Base-by-base conservation (phyloP, 208 protist species). In the Trypanosoma conorhini region DNA sequence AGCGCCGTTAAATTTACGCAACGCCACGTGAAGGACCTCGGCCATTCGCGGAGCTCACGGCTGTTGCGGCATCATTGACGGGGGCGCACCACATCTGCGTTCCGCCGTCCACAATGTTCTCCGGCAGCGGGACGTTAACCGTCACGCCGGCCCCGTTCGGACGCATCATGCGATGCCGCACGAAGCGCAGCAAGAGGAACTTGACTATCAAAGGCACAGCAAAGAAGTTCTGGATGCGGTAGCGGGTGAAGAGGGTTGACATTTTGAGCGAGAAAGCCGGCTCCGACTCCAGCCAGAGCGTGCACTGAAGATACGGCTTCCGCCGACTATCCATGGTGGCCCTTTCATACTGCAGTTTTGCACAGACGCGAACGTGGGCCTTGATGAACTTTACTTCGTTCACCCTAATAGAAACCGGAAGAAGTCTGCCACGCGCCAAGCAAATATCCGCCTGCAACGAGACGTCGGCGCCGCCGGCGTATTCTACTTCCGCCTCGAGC, bases 201-300 rank as follows among this genome's bases (percentile, higher is more conserved):
- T 94, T 92, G 17, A 76, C 59, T 30, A 91, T 64, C 22, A 87
- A 66, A 3, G 88, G 85, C 4, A 94, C 46, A 21, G 89, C 70
- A 60, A 96, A 94, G 51, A 85, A 91, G 59, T 94, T 80, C 33
- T 69, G 76, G 56, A 96, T 87, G 28, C 72, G 67, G 31, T 88
- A 81, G 17, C 74, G 84, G 50, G 80, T 91, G 22, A 94, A 65
- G 17, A 79, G 80, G 1, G 88, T 91, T 51, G 82, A 77, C 52
- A 96, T 67, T 62, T 82, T 70, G 52, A 93, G 77, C 55, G 89
- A 86, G 58, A 96, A 96, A 46, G 77, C 73, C 9, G 91, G 91
- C 51, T 96, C 88, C 0, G 91, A 96, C 51, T 92, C 81, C 9
- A 96, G 79, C 86, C 88, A 96, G 22, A 93, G 24, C 5, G 72